phyloP scores from a whole-genome alignment of 768 basidiomycete genomes.

The Boletus eberwhitei region DNA sequence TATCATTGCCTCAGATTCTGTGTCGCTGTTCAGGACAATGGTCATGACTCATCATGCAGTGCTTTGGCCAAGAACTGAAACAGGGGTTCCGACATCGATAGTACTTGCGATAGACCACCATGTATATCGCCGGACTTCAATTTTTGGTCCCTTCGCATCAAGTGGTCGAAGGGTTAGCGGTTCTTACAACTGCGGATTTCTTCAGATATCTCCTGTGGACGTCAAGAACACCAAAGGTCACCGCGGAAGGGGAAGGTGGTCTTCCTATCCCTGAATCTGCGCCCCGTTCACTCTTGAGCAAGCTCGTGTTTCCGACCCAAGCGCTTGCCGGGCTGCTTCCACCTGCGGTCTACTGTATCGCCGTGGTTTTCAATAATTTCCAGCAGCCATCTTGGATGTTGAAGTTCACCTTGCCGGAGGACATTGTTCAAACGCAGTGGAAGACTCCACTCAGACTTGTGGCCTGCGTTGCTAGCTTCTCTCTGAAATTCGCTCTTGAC shows the following conservation, averaged over 20 bases:
- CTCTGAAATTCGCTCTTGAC: slow-evolving; percentile 12
- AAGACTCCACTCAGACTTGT: slow-evolving; percentile 22
- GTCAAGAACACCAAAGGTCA: not conserved
- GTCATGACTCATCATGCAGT: slow-evolving; percentile 17
- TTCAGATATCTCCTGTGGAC: slow-evolving; percentile 20
- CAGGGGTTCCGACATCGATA: slow-evolving; percentile 10
- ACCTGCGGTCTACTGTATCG: slow-evolving; percentile 28
- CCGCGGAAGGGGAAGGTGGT: slow-evolving; percentile 13
- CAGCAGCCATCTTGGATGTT: slow-evolving; percentile 37
- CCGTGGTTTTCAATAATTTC: slow-evolving; percentile 29
- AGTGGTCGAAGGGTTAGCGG: slow-evolving; percentile 23
- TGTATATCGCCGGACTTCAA: slow-evolving; percentile 30
- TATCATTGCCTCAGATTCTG: not conserved
- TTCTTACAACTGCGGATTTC: slow-evolving; percentile 24
- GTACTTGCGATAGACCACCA: slow-evolving; percentile 18
- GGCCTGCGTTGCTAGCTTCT: slow-evolving; percentile 27
- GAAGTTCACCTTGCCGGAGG: slow-evolving; percentile 24
- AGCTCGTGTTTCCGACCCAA: slow-evolving; percentile 30
- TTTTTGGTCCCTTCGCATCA: slow-evolving; percentile 9
- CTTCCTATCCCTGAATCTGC: slow-evolving; percentile 14
- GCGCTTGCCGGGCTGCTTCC: slow-evolving; percentile 20
- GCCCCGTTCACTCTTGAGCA: slow-evolving; percentile 20
- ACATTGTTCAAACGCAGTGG: slow-evolving; percentile 23
- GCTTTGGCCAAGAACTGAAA: slow-evolving; percentile 13
- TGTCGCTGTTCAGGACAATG: not conserved